Evolutionary conservation across 2,329 filamentous ascomycete genomes (phyloP).

Genomic region (Epichloe hybrida): DNA sequence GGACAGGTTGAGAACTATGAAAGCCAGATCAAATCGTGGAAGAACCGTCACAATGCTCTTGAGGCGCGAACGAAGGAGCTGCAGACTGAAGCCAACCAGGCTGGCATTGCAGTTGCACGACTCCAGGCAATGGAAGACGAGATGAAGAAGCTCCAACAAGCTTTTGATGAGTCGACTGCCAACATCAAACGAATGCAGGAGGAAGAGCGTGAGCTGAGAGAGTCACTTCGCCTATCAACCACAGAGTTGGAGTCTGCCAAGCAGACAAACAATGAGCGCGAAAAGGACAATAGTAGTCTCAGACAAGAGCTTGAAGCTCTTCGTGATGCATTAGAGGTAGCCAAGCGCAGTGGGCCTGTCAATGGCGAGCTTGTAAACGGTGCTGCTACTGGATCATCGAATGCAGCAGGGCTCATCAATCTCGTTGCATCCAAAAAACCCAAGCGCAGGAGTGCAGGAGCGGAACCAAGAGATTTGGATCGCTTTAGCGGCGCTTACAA

Average conservation of each 20-base stretch:
- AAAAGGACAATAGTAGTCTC: conserved; percentile 74
- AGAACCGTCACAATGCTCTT: conserved; percentile 77
- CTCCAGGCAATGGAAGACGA: conserved; percentile 88
- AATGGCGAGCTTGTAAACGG: conserved; percentile 46
- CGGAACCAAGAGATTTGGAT: conserved; percentile 73
- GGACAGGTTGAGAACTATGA: conserved; percentile 93
- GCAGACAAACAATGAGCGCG: conserved; percentile 59
- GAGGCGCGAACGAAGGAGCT: conserved; percentile 87
- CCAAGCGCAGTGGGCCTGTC: conserved; percentile 62
- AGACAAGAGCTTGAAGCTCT: conserved; percentile 81
- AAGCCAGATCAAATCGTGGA: conserved; percentile 89
- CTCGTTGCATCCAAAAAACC: conserved; percentile 94
- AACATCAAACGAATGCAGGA: conserved; percentile 93
- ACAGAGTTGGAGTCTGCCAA: conserved; percentile 70
- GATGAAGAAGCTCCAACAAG: conserved; percentile 80
- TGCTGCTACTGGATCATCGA: conserved; percentile 29
- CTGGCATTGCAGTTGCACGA: conserved; percentile 84
- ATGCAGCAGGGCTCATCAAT: conserved; percentile 76
- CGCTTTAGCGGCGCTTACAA: conserved; percentile 88
- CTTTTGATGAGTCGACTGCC: conserved; percentile 76
- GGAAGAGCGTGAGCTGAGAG: conserved; percentile 75
- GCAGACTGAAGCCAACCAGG: conserved; percentile 93
- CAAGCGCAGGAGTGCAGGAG: conserved; percentile 82
- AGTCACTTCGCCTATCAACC: conserved; percentile 66
- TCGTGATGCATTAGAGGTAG: conserved; percentile 82